phyloP scores from a whole-genome alignment of 805 yeast species.

The Peterozyma toletana region DNA sequence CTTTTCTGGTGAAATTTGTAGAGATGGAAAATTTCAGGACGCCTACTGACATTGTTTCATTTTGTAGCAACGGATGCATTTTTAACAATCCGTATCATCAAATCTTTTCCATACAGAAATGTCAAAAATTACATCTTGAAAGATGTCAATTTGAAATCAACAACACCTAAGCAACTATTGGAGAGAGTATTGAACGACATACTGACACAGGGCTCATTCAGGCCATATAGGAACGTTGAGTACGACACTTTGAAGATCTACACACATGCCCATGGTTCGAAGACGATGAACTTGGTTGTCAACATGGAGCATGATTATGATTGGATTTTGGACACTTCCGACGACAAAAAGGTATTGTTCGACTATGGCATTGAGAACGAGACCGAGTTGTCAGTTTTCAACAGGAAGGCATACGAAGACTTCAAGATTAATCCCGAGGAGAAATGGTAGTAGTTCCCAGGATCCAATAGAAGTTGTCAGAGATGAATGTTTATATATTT shows the following conservation, averaged over 20 bases:
- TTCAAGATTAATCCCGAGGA: conserved; percentile 83
- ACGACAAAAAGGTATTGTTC: conserved; percentile 31
- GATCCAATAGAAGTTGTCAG: conserved; percentile 4
- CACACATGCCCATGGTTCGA: conserved; percentile 92
- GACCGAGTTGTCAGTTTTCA: conserved; percentile 85
- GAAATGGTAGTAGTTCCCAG: conserved; percentile 54
- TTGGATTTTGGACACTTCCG: conserved; percentile 50
- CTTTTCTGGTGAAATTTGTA: too few relatives aligned
- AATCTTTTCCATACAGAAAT: conserved; percentile 88
- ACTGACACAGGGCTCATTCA: conserved; percentile 51
- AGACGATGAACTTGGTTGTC: conserved; percentile 86
- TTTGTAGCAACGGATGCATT: conserved; percentile 53
- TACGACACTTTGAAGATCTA: conserved; percentile 79
- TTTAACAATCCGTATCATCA: conserved; percentile 78
- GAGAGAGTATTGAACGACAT: conserved; percentile 39
- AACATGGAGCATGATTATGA: conserved; percentile 80
- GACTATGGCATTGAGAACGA: conserved; percentile 72
- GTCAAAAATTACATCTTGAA: conserved; percentile 68
- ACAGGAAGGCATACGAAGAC: conserved; percentile 52
- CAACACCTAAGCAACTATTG: conserved; percentile 60
- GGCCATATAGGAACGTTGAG: conserved; percentile 75
- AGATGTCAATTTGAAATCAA: conserved; percentile 60
- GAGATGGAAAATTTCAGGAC: too few relatives aligned
- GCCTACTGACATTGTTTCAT: neutral
- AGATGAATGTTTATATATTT: neutral